Evolutionary conservation across 140 eudicot species (phyloP), one percentile per base, ranked within the genome.

Genomic region (Stevia rebaudiana): DNA sequence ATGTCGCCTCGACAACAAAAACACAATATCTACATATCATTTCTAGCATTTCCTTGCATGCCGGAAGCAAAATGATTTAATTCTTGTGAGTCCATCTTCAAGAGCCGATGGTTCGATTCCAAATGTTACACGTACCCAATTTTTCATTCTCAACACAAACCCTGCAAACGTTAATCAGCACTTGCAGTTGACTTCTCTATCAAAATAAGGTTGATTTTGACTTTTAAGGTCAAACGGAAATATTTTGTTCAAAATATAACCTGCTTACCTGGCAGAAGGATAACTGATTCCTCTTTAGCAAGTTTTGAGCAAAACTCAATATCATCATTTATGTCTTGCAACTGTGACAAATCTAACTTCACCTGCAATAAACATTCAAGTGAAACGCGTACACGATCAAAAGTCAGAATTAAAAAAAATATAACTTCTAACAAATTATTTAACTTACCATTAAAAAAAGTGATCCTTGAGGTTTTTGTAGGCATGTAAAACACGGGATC

Each of bases 391-490:
- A 49, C 19, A 57, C 5, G 9, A 0, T 23, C 12, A 21, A 3
- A 12, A 4, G 25, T 74, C 16, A 3, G 18, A 57, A n/a, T 22
- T 15, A 16, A 25, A 23, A 53, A 39, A 23, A 25, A 35, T 0
- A n/a, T n/a, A n/a, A n/a, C n/a, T 5, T 36, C 39, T 11, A 1
- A 37, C 1, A 58, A 12, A 17, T 47, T 25, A 17, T 47, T 25
- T 7, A 1, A 39, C 17, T 40, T 68, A 90, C 97, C 94, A 87
- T 84, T 7, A 77, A 46, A 77, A 79, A 82, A 76, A 91, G 81
- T 42, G 91, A 78, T 69, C 95, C 98, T 78, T 91, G 85, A 42
- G 98, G 90, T 69, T 81, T 84, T 69, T 55, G 65, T n/a, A 87
- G 78, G 70, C 89, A 82, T 21, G 77, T 53, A 44, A 91, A 66